Evolutionary conservation across 768 basidiomycete species (phyloP).

Genomic region (Phylloporus rhodoxanthus): DNA sequence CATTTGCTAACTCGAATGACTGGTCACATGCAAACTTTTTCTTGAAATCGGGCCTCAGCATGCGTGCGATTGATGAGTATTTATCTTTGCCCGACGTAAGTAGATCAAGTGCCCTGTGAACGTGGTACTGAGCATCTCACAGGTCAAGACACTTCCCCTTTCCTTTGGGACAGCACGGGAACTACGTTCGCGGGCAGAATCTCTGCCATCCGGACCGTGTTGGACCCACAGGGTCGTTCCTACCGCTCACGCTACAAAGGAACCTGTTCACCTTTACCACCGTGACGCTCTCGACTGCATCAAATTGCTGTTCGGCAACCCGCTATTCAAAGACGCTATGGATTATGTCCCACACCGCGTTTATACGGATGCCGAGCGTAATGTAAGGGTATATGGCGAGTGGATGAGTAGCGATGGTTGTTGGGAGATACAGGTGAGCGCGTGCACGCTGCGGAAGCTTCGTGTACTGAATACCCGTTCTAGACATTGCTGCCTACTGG

Average conservation of each 20-base stretch:
- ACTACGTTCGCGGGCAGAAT: not conserved
- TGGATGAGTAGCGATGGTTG: no score
- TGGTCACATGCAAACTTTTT: not conserved
- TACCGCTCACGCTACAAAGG: conserved; percentile 14
- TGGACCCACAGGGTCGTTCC: conserved; percentile 16
- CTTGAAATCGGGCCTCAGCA: not conserved
- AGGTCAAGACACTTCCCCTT: not conserved
- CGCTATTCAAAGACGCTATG: no score
- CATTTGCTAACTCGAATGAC: not conserved
- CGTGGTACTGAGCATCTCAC: not conserved
- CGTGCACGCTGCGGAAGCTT: no score
- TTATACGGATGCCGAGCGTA: no score
- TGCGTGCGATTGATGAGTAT: not conserved
- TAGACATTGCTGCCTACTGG: no score
- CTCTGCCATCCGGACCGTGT: not conserved
- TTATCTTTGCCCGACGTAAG: not conserved
- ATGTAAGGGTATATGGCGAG: no score
- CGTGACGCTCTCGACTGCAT: no score
- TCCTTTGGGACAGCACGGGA: not conserved
- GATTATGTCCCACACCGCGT: no score
- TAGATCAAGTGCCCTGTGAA: not conserved
- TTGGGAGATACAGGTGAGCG: no score
- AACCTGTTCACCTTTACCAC: conserved; percentile 12
- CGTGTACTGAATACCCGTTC: no score
- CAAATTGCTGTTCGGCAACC: no score